Conservation (phyloP, 1,284 basidiomycete genomes). For the Ceratobasidium sp. region DNA sequence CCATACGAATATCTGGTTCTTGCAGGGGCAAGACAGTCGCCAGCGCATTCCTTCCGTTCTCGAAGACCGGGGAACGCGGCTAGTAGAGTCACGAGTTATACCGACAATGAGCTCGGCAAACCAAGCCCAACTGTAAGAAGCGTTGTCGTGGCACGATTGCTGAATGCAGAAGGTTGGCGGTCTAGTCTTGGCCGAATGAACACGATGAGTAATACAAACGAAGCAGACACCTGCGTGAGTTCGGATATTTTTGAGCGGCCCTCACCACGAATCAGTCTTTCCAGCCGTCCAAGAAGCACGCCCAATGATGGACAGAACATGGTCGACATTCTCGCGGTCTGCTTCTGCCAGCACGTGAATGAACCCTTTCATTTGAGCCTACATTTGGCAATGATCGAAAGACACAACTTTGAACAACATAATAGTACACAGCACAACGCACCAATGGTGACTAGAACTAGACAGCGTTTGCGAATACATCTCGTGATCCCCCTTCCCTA, state of each 20-base stretch:
- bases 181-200: constrained; percentile 11
- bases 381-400: constrained; percentile 18
- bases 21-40: not conserved
- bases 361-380: constrained; percentile 28
- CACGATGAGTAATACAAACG: constrained; percentile 23
- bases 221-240: constrained; percentile 12
- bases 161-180: too few species aligned
- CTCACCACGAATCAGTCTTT: not conserved
- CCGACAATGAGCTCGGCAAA: constrained; percentile 1
- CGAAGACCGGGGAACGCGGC: not conserved
- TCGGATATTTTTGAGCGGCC: constrained; percentile 37
- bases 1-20: constrained; percentile 19
- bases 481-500: not conserved
- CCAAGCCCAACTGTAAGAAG: not conserved
- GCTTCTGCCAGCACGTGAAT: not conserved
- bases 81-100: constrained; percentile 20
- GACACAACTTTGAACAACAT: not conserved
- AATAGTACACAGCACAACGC: constrained; percentile 23
- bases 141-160: constrained; percentile 8
- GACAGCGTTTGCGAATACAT: not conserved
- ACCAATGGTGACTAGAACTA: constrained; percentile 5
- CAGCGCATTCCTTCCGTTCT: constrained; percentile 16
- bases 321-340: constrained; percentile 9
- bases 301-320: constrained; percentile 6
- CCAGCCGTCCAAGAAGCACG: constrained; percentile 7